Percentiles rank a stretch among this genome's conserved stretches.
Conservation (phyloP, 345 rosid genomes). For the Citrus cavaleriei region DNA sequence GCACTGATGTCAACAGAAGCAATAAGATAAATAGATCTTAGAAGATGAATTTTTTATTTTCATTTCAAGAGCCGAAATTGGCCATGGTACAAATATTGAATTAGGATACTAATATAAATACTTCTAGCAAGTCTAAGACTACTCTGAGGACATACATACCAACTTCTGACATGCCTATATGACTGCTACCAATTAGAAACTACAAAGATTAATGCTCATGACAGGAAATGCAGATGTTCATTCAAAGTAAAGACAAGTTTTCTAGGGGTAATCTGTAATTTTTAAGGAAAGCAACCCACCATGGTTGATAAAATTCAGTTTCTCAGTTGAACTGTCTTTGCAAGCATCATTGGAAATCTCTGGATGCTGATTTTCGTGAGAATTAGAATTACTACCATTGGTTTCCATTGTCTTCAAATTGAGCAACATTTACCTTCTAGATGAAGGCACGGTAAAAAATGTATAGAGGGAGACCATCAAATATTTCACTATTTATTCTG, state of each 20-base stretch:
- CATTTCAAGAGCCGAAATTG: background rate
- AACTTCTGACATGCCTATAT: background rate
- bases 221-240: background rate
- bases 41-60: background rate
- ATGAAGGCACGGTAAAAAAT: conserved; percentile 1
- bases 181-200: background rate
- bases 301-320: conserved; percentile 20
- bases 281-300: conserved; percentile 19
- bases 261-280: background rate
- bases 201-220: background rate
- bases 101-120: background rate
- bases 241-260: background rate
- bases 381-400: conserved; percentile 15
- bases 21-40: background rate
- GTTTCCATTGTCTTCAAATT: conserved; percentile 21
- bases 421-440: conserved; percentile 16
- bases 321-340: conserved; percentile 14
- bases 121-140: background rate
- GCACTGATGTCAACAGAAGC: background rate
- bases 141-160: background rate
- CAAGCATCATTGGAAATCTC: conserved; percentile 2
- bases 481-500: background rate
- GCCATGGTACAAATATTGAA: background rate
- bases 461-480: background rate
- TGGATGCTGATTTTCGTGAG: conserved; percentile 17